These are phyloP conservation scores for Debaryomyces prosopidis DNA, from an alignment of 805 yeast species.

Conservation along the genomic window DNA sequence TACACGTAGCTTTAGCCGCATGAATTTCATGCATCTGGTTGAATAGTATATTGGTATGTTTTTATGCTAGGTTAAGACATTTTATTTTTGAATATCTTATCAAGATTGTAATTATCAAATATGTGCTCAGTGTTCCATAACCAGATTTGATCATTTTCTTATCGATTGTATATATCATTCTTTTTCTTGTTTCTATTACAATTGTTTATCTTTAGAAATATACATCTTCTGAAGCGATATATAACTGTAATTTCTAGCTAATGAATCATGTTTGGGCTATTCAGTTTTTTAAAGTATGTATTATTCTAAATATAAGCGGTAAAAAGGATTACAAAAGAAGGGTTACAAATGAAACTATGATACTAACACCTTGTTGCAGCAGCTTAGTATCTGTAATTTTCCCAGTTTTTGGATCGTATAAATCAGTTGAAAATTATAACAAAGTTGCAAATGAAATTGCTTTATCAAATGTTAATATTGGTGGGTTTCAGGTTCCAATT, in stretches of 20 bases:
- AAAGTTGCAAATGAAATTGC: slow-evolving; percentile 26
- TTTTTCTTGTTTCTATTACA: no score
- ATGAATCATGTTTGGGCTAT: slow-evolving; percentile 14
- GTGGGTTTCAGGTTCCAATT: slow-evolving; percentile 42
- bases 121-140: slow-evolving; percentile 6
- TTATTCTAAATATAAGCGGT: not conserved
- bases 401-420: slow-evolving; percentile 63
- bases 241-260: not conserved
- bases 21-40: no score
- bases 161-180: slow-evolving; percentile 3
- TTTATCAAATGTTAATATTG: slow-evolving; percentile 32
- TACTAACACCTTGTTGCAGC: slow-evolving; percentile 19
- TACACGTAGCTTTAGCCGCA: no score
- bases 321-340: not conserved
- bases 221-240: no score
- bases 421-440: slow-evolving; percentile 50
- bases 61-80: no score
- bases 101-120: no score
- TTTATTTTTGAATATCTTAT: no score
- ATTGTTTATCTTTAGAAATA: no score
- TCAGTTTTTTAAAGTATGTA: slow-evolving; percentile 20
- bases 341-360: not conserved
- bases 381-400: slow-evolving; percentile 46
- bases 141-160: slow-evolving; percentile 8
- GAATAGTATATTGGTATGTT: no score